phyloP scores from a whole-genome alignment of 2,329 filamentous ascomycete species.

The Plenodomus biglobosus region DNA sequence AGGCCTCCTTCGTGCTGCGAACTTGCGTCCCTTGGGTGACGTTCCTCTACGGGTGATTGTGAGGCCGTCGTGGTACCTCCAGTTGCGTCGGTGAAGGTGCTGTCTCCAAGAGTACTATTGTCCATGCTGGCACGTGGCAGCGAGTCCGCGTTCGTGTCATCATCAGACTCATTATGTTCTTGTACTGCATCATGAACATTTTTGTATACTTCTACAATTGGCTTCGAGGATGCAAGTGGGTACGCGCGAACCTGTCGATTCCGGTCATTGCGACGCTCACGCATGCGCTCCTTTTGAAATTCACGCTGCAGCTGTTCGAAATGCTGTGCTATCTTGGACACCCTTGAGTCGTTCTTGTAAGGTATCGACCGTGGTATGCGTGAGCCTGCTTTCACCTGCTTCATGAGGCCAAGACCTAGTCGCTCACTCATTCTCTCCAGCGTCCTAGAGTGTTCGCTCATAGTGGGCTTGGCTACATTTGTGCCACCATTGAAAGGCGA shows the following conservation, averaged over 20 bases:
- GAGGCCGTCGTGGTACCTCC: slow-evolving; percentile 33
- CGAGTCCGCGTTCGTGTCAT: slow-evolving; percentile 53
- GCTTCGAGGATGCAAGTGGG: slow-evolving; percentile 88
- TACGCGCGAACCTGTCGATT: slow-evolving; percentile 77
- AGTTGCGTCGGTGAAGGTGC: slow-evolving; percentile 37
- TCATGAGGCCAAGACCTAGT: slow-evolving; percentile 66
- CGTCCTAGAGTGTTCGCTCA: slow-evolving; percentile 43
- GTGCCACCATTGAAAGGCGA: slow-evolving; percentile 18
- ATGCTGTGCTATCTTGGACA: slow-evolving; percentile 89
- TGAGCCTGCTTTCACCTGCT: slow-evolving; percentile 62
- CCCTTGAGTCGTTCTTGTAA: slow-evolving; percentile 66
- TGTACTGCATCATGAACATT: slow-evolving; percentile 92
- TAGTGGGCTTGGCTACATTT: slow-evolving; percentile 28
- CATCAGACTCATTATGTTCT: slow-evolving; percentile 68
- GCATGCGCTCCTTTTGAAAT: slow-evolving; percentile 90
- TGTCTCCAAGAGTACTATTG: slow-evolving; percentile 43
- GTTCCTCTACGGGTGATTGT: slow-evolving; percentile 41
- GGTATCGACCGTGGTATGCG: slow-evolving; percentile 82
- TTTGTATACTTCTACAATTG: slow-evolving; percentile 93
- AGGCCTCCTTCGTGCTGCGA: slow-evolving; percentile 25
- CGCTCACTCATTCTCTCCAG: slow-evolving; percentile 75
- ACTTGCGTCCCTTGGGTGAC: slow-evolving; percentile 17
- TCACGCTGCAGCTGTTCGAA: slow-evolving; percentile 96
- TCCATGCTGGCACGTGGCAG: slow-evolving; percentile 38
- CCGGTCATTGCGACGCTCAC: slow-evolving; percentile 79